These are phyloP conservation scores for Casuarina equisetifolia DNA, from an alignment of 306 rosid genomes.

Conservation along the genomic window DNA sequence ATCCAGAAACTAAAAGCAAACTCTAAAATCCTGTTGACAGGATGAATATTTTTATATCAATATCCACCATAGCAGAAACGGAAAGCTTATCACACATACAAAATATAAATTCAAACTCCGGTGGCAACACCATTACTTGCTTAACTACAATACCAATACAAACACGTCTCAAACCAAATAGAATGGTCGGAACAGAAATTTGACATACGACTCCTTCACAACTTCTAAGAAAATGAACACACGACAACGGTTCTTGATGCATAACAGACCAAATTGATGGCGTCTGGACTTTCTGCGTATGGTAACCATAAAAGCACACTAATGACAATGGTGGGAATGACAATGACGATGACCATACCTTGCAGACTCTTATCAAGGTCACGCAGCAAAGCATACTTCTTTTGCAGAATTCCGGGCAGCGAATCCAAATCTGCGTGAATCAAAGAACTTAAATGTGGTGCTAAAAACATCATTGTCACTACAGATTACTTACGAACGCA, in stretches of 20 bases:
- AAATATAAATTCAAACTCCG: background rate
- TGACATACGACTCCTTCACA: background rate
- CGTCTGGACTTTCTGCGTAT: too few species aligned
- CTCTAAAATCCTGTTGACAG: background rate
- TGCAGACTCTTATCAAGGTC: conserved; percentile 89
- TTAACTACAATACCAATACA: background rate
- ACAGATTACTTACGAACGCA: too few species aligned
- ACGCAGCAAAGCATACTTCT: conserved; percentile 76
- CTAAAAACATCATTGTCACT: too few species aligned
- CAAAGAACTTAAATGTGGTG: too few species aligned
- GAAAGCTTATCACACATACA: background rate
- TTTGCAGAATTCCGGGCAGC: conserved; percentile 82
- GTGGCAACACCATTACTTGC: too few species aligned
- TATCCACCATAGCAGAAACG: background rate
- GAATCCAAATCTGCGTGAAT: conserved; percentile 71
- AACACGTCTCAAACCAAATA: background rate
- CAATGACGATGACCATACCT: conserved; percentile 36
- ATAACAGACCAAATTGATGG: background rate
- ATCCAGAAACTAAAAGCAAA: conserved; percentile 3
- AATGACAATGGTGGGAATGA: background rate
- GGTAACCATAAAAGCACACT: too few species aligned
- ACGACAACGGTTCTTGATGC: background rate
- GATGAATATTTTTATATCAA: background rate
- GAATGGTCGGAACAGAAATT: background rate
- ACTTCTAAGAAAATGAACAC: background rate